Percentiles rank a stretch among this genome's conserved stretches.
Conservation (phyloP, 176 grass and related monocot genomes). For the Oryza meridionalis region DNA sequence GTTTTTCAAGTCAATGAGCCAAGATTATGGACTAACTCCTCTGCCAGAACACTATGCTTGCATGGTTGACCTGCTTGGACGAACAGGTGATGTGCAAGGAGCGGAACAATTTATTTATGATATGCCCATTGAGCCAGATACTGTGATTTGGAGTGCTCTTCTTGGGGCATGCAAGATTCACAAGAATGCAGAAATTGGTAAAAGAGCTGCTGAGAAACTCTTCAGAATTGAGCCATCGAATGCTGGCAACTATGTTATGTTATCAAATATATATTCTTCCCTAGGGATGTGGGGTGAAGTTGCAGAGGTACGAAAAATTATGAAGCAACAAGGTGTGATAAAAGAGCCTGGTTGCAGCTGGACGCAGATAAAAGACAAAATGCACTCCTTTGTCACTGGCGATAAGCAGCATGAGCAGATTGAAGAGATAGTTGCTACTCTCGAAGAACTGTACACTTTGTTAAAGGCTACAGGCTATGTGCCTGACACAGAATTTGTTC, state of each 20-base stretch:
- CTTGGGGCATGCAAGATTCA: constrained; percentile 73
- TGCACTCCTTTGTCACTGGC: constrained; percentile 60
- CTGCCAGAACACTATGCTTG: constrained; percentile 69
- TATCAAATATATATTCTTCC: constrained; percentile 79
- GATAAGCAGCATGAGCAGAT: constrained; percentile 61
- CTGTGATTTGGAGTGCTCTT: constrained; percentile 77
- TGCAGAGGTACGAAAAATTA: constrained; percentile 60
- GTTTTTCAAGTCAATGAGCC: constrained; percentile 68
- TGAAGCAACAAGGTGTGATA: constrained; percentile 56
- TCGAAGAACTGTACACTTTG: constrained; percentile 47
- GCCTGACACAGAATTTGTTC: constrained; percentile 66
- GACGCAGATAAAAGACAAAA: constrained; percentile 65
- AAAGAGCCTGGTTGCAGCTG: constrained; percentile 69
- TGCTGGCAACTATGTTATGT: constrained; percentile 66
- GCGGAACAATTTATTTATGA: constrained; percentile 59
- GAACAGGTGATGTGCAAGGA: constrained; percentile 61
- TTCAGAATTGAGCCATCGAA: constrained; percentile 65
- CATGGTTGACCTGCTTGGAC: constrained; percentile 73
- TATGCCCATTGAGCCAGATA: constrained; percentile 71
- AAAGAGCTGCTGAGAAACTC: constrained; percentile 63
- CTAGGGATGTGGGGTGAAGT: constrained; percentile 69
- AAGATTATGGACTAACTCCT: constrained; percentile 50
- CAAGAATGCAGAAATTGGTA: constrained; percentile 66
- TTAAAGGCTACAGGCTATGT: constrained; percentile 66
- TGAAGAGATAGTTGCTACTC: constrained; percentile 52